Evolutionary conservation across 1,139 yeast genomes (phyloP).

Genomic region (Sugiyamaella sp.): DNA sequence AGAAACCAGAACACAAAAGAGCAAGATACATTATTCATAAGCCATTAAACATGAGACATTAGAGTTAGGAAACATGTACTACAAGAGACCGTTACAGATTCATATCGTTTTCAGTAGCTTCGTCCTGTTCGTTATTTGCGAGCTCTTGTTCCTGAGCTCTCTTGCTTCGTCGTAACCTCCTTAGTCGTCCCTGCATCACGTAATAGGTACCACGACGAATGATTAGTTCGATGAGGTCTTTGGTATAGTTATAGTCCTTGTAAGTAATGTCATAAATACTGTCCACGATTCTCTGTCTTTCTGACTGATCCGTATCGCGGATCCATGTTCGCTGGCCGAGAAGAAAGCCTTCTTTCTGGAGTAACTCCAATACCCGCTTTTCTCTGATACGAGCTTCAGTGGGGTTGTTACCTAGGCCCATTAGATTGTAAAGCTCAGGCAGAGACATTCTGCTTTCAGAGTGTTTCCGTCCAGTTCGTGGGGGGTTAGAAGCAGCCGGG

Average conservation of each 20-base stretch:
- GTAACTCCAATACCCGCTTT: slow-evolving; percentile 57
- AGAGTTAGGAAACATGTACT: no score
- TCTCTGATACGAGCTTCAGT: slow-evolving; percentile 65
- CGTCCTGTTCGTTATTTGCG: slow-evolving; percentile 1
- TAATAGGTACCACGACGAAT: slow-evolving; percentile 79
- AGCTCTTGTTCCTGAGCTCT: slow-evolving; percentile 19
- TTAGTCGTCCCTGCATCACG: slow-evolving; percentile 75
- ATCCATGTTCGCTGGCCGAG: slow-evolving; percentile 82
- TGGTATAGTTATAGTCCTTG: slow-evolving; percentile 54
- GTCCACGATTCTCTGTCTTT: slow-evolving; percentile 54
- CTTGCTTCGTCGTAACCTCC: slow-evolving; percentile 57
- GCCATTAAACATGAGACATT: neutral
- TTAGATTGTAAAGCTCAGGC: slow-evolving; percentile 55
- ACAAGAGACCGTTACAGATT: neutral
- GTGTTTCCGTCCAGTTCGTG: slow-evolving; percentile 38
- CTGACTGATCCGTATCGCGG: slow-evolving; percentile 63
- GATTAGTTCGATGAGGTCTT: slow-evolving; percentile 63
- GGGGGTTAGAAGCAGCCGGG: slow-evolving; percentile 4
- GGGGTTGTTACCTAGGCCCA: slow-evolving; percentile 55
- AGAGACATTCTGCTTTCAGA: slow-evolving; percentile 62
- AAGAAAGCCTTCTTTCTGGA: slow-evolving; percentile 64
- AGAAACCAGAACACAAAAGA: neutral
- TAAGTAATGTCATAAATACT: slow-evolving; percentile 53
- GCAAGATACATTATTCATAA: neutral
- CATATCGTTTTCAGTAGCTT: neutral